Conservation (phyloP, 192 early-diverging fungal genomes). For the Pilobolus umbonatus region DNA sequence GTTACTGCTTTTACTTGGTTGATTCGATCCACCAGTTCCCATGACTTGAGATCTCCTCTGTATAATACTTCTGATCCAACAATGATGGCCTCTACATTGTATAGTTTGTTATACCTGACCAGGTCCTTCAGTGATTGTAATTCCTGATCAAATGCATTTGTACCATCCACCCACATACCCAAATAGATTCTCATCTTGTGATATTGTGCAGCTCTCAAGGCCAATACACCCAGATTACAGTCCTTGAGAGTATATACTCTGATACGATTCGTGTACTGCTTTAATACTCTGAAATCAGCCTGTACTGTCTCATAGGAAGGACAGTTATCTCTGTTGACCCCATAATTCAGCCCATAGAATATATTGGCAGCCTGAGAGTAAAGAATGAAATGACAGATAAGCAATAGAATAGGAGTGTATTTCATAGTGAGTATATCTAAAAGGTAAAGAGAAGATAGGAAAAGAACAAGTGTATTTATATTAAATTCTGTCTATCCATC, state of each 20-base stretch:
- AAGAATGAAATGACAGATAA: too few relatives aligned
- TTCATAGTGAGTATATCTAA: too few relatives aligned
- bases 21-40: conserved; percentile 43
- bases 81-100: conserved; percentile 45
- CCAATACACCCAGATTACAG: conserved; percentile 51
- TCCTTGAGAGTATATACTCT: conserved; percentile 43
- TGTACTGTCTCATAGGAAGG: conserved; percentile 45
- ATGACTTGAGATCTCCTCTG: conserved; percentile 43
- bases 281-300: conserved; percentile 41
- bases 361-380: background rate
- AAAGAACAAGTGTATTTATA: too few relatives aligned
- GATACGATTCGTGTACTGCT: conserved; percentile 44
- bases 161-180: conserved; percentile 53
- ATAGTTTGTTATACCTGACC: conserved; percentile 31
- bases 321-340: conserved; percentile 47
- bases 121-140: conserved; percentile 41
- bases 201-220: conserved; percentile 47
- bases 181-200: conserved; percentile 48
- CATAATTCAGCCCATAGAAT: conserved; percentile 52
- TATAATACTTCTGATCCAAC: conserved; percentile 60
- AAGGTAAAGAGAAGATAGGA: too few relatives aligned
- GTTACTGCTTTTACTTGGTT: conserved; percentile 37
- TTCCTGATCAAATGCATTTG: conserved; percentile 40
- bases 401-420: too few relatives aligned
- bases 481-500: too few relatives aligned